A percentile compares a stretch with the other conserved stretches of the same genome.
phyloP scores from a whole-genome alignment of 345 rosid species.

The Clausena lansium region DNA sequence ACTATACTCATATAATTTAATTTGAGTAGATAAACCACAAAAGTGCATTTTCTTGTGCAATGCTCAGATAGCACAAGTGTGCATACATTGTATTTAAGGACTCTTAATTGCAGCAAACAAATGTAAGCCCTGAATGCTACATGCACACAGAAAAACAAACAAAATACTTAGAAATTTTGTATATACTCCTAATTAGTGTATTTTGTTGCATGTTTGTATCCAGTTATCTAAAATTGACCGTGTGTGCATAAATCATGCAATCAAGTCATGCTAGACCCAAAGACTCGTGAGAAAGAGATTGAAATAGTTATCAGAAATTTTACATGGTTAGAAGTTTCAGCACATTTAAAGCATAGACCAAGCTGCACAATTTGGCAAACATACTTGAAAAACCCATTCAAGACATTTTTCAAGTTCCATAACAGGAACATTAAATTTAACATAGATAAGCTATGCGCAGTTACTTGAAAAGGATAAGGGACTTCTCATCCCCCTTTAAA shows the following conservation, averaged over 20 bases:
- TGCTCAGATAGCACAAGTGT: background rate
- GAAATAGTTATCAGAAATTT: background rate
- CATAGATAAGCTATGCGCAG: background rate
- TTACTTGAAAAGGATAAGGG: background rate
- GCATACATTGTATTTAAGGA: background rate
- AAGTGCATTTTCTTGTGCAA: slow-evolving; percentile 3
- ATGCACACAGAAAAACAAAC: background rate
- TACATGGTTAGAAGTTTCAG: background rate
- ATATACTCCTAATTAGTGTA: background rate
- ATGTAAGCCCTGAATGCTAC: background rate
- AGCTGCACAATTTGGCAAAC: background rate
- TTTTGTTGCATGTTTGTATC: background rate
- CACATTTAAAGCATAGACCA: background rate
- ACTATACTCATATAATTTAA: background rate
- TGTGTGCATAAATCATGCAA: background rate
- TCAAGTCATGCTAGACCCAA: background rate
- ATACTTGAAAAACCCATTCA: background rate
- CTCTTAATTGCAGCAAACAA: background rate
- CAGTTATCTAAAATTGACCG: background rate
- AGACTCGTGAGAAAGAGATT: background rate
- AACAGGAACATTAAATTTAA: background rate
- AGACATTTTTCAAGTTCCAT: background rate
- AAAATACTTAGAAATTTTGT: background rate
- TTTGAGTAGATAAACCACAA: background rate
- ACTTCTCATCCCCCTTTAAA: background rate